Conservation (phyloP, 2,329 filamentous ascomycete species). For the Lecanoromycetidae sp. region DNA sequence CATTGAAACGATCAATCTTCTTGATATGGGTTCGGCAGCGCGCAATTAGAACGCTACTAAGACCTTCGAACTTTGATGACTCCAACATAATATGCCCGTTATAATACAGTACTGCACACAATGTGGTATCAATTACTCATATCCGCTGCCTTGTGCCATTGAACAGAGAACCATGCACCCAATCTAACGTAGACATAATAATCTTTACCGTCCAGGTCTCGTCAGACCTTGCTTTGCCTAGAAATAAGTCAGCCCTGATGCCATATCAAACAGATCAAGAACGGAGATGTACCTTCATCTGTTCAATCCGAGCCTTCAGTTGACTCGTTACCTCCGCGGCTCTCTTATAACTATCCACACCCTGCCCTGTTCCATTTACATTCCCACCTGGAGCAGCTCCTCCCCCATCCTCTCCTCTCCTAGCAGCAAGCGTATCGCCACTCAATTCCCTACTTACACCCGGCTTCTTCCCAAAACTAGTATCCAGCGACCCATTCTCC, state of each 20-base stretch:
- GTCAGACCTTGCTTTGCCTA: slow-evolving; percentile 11
- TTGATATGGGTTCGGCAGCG: too few species aligned
- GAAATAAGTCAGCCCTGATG: background rate
- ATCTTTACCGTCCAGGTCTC: slow-evolving; percentile 2
- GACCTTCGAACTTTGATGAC: too few species aligned
- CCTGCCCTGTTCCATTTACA: too few species aligned
- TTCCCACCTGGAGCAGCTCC: slow-evolving; percentile 24
- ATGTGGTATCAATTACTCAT: too few species aligned
- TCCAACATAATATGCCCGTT: too few species aligned
- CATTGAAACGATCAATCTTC: too few species aligned
- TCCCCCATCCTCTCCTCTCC: slow-evolving; percentile 25
- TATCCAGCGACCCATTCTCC: slow-evolving; percentile 47
- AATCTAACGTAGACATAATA: background rate
- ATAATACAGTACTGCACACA: too few species aligned
- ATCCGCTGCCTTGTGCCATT: too few species aligned
- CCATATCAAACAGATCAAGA: too few species aligned
- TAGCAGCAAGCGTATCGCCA: slow-evolving; percentile 27
- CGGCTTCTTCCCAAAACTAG: slow-evolving; percentile 23
- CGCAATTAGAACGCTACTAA: too few species aligned
- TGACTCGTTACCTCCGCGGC: slow-evolving; percentile 97
- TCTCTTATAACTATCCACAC: slow-evolving; percentile 87
- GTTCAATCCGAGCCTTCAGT: slow-evolving; percentile 90
- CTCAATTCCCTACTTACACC: slow-evolving; percentile 19
- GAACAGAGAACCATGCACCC: too few species aligned
- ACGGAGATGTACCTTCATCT: slow-evolving; percentile 76